phyloP scores from a whole-genome alignment of 164 flowering plant genomes.

The Annona squamosa region DNA sequence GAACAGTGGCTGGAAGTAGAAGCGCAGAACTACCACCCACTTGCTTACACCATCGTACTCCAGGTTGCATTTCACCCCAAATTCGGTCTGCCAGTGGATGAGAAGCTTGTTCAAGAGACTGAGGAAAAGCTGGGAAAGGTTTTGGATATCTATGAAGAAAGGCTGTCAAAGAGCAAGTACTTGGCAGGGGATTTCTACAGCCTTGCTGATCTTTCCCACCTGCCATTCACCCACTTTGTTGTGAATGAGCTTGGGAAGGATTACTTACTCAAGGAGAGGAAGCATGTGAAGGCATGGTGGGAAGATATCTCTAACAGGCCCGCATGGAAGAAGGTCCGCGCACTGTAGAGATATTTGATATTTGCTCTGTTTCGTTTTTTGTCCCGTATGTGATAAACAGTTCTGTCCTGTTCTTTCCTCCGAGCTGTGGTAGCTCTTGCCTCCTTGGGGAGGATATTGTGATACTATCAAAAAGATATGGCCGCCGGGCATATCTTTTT shows the following conservation, averaged over 20 bases:
- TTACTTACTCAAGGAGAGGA: slow-evolving; percentile 32
- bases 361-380: too few relatives aligned
- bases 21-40: slow-evolving; percentile 32
- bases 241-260: slow-evolving; percentile 28
- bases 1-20: slow-evolving; percentile 50
- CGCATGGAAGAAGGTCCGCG: slow-evolving; percentile 24
- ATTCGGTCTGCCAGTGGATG: slow-evolving; percentile 22
- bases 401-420: too few relatives aligned
- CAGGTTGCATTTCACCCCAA: slow-evolving; percentile 23
- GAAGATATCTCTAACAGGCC: slow-evolving; percentile 24
- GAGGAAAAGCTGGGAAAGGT: slow-evolving; percentile 42
- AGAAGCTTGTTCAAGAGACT: slow-evolving; percentile 23
- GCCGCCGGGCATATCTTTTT: too few relatives aligned
- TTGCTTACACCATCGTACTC: slow-evolving; percentile 19
- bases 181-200: slow-evolving; percentile 58
- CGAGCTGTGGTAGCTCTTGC: too few relatives aligned
- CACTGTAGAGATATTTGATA: not conserved
- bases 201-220: slow-evolving; percentile 51
- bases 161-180: slow-evolving; percentile 43
- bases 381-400: too few relatives aligned
- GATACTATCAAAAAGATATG: too few relatives aligned
- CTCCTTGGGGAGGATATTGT: too few relatives aligned
- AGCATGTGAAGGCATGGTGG: slow-evolving; percentile 56
- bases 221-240: slow-evolving; percentile 39
- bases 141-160: slow-evolving; percentile 43